phyloP scores from a whole-genome alignment of 345 rosid species.

The Eucalyptus cloeziana region DNA sequence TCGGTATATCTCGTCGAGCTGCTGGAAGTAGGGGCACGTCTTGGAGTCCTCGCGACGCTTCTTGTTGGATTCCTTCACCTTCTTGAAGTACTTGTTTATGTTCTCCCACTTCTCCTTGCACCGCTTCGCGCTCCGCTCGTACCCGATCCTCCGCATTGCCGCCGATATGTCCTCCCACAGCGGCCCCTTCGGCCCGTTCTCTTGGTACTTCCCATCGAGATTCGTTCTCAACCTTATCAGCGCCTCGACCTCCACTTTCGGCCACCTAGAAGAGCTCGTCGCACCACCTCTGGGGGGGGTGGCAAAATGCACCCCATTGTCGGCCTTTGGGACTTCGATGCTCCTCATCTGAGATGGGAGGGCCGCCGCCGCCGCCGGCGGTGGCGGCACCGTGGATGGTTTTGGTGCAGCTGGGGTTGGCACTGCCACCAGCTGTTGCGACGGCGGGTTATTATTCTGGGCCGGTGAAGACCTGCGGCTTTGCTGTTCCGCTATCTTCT shows the following conservation, averaged over 20 bases:
- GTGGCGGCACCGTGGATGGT: background rate
- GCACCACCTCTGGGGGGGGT: background rate
- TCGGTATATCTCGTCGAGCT: slow-evolving; percentile 19
- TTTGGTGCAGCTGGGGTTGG: background rate
- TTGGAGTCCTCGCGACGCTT: slow-evolving; percentile 63
- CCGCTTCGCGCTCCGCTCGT: slow-evolving; percentile 65
- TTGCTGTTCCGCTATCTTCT: slow-evolving; percentile 50
- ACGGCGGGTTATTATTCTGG: background rate
- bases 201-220: slow-evolving; percentile 51
- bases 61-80: slow-evolving; percentile 69
- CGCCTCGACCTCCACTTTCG: slow-evolving; percentile 69
- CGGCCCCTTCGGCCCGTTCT: slow-evolving; percentile 63
- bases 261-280: slow-evolving; percentile 71
- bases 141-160: slow-evolving; percentile 58
- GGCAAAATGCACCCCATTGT: background rate
- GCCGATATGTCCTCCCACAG: slow-evolving; percentile 85
- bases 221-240: slow-evolving; percentile 48
- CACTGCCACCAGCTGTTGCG: background rate
- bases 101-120: slow-evolving; percentile 99
- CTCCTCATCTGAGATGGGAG: background rate
- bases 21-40: slow-evolving; percentile 82
- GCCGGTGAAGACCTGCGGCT: background rate
- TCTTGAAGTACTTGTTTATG: slow-evolving; percentile 93
- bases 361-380: background rate
- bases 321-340: background rate